Evolutionary conservation across 176 grass and related monocot species (phyloP), one percentile per base, ranked within the genome.

Genomic region (Luzula sylvatica): DNA sequence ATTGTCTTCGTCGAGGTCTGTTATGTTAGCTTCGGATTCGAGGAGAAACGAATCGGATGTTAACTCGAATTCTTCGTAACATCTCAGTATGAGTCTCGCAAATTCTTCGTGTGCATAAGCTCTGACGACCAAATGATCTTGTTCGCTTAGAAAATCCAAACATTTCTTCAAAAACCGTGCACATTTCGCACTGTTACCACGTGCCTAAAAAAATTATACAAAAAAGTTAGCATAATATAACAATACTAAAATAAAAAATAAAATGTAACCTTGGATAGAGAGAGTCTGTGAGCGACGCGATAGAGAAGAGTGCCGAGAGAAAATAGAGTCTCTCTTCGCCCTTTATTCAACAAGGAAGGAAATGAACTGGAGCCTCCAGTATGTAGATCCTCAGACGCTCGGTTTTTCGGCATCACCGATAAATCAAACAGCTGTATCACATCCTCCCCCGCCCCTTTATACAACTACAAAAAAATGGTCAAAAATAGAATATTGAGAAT

Each of bases 91-190:
- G 64, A 98, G 81, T 38, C 92, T 90, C 14, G 85, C 92, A 86
- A 90, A 90, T 59, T 98, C 81, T 78, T 98, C 92, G 51, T 98
- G 92, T 44, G 92, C 92, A 83, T 73, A 83, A 65, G 78, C 92
- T 20, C 78, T 72, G 41, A 90, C 81, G 68, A 98, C 86, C 69
- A 88, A 57, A 55, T 95, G 89, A 83, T 95, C 89, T 56, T 95
- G 92, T 63, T 98, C 69, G 29, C 65, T 87, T 27, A 98, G 92
- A 39, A 98, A 98, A 51, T 98, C 78, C 56, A 98, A 77, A 47
- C 92, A 98, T 73, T 98, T 86, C 51, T 78, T 90, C 72, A 98
- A 87, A 32, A 98, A 98, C 58, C 85, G 65, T 14, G 92, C 78
- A 75, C 92, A 90, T 61, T 80, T 90, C 48, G 49, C 85, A 74